These are phyloP conservation scores for Diaporthe ilicicola DNA, from an alignment of 2,329 filamentous ascomycete species.

Conservation along the genomic window DNA sequence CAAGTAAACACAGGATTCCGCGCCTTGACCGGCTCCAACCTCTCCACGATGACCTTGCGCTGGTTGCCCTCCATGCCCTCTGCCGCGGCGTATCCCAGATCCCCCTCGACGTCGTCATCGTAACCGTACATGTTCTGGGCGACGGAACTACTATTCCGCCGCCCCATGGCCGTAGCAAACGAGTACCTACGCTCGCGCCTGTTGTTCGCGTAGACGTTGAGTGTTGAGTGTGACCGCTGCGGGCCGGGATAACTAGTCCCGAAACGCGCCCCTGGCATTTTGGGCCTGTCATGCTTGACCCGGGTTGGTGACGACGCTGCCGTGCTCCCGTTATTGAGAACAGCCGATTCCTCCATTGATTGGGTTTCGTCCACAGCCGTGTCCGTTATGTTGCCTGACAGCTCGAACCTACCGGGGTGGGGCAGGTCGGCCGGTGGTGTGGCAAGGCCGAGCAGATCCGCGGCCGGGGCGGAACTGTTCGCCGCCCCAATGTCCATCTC, in stretches of 20 bases:
- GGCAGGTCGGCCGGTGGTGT: slow-evolving; percentile 72
- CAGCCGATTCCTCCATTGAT: slow-evolving; percentile 46
- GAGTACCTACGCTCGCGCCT: slow-evolving; percentile 63
- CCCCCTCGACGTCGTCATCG: slow-evolving; percentile 85
- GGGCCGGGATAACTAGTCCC: slow-evolving; percentile 52
- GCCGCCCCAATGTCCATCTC: slow-evolving; percentile 90
- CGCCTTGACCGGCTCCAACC: slow-evolving; percentile 93
- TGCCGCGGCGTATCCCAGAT: slow-evolving; percentile 92
- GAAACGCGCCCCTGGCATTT: slow-evolving; percentile 34
- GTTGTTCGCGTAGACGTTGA: slow-evolving; percentile 54
- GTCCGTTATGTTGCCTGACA: slow-evolving; percentile 55
- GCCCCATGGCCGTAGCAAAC: slow-evolving; percentile 57
- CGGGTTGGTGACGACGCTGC: slow-evolving; percentile 32
- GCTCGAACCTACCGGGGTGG: slow-evolving; percentile 78
- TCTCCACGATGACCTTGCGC: slow-evolving; percentile 95
- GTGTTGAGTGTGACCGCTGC: slow-evolving; percentile 42
- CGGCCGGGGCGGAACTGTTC: slow-evolving; percentile 61
- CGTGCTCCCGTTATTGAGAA: slow-evolving; percentile 32
- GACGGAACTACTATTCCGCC: slow-evolving; percentile 59
- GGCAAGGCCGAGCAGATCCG: slow-evolving; percentile 76
- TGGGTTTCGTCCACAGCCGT: slow-evolving; percentile 47
- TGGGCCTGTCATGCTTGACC: slow-evolving; percentile 34
- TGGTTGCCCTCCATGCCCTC: slow-evolving; percentile 92
- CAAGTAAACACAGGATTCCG: slow-evolving; percentile 97
- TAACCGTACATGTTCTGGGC: slow-evolving; percentile 62